phyloP scores from a whole-genome alignment of 2,329 filamentous ascomycete genomes.

The Tolypocladium ophioglossoides region DNA sequence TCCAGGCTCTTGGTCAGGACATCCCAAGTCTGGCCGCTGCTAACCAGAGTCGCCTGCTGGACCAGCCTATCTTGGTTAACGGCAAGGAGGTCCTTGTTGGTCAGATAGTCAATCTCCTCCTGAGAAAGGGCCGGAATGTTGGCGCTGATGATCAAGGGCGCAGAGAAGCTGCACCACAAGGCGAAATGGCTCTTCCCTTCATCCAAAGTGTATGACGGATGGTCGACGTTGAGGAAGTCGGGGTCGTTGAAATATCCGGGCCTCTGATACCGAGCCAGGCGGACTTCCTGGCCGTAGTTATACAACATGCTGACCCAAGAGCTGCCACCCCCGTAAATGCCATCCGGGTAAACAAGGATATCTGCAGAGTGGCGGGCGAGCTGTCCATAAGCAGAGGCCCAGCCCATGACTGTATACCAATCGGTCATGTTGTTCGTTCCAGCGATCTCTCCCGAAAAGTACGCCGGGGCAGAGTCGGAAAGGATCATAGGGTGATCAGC shows the following conservation, averaged over 20 bases:
- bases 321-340: constrained; percentile 9
- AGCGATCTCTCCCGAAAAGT: constrained; percentile 19
- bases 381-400: constrained; percentile 28
- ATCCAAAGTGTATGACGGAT: constrained; percentile 19
- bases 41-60: constrained; percentile 35
- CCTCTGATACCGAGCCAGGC: constrained; percentile 27
- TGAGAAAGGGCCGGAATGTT: too few species aligned
- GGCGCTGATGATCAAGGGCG: constrained; percentile 25
- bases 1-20: constrained; percentile 33
- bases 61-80: constrained; percentile 31
- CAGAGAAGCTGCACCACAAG: constrained; percentile 23
- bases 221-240: constrained; percentile 25
- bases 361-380: constrained; percentile 32
- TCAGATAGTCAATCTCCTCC: constrained; percentile 23
- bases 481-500: constrained; percentile 28
- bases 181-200: constrained; percentile 26
- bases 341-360: constrained; percentile 28
- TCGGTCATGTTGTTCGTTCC: constrained; percentile 22
- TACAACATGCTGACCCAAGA: constrained; percentile 36
- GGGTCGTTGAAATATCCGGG: constrained; percentile 27
- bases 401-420: constrained; percentile 35
- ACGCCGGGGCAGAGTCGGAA: constrained; percentile 34
- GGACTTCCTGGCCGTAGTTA: constrained; percentile 33
- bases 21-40: constrained; percentile 30
- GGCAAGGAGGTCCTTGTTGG: constrained; percentile 28